Conservation (phyloP, 495 filamentous ascomycete genomes). For the Aspergillus steynii region DNA sequence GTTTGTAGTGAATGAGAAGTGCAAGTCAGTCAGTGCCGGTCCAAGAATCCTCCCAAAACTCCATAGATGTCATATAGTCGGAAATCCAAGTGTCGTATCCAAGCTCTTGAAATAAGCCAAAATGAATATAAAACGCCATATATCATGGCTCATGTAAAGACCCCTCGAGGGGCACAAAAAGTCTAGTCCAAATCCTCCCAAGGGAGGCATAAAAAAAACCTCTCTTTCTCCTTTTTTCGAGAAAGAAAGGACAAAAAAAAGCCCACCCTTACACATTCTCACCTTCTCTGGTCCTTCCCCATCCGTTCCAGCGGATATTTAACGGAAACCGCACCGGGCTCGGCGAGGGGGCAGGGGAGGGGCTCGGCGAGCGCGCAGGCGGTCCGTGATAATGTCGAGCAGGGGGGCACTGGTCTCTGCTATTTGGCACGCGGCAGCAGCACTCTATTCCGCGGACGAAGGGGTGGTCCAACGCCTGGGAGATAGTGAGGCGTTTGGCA, state of each 20-base stretch:
- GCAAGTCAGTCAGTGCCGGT: too few relatives aligned
- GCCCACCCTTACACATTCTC: too few relatives aligned
- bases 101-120: background rate
- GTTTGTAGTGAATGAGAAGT: too few relatives aligned
- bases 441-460: constrained; percentile 71
- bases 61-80: background rate
- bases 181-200: background rate
- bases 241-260: background rate
- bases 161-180: background rate
- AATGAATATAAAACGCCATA: too few relatives aligned
- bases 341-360: too few relatives aligned
- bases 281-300: too few relatives aligned
- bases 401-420: background rate
- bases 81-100: background rate
- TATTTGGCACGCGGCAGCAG: constrained; percentile 43
- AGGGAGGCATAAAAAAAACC: background rate
- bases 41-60: too few relatives aligned
- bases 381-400: too few relatives aligned
- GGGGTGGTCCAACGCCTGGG: constrained; percentile 58
- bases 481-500: constrained; percentile 61
- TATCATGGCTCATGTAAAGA: too few relatives aligned
- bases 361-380: too few relatives aligned
- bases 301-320: too few relatives aligned
- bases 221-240: background rate
- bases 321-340: too few relatives aligned